Evolutionary conservation across 108 stramenopile species (phyloP).

Genomic region (Chaetoceros tenuissimus): DNA sequence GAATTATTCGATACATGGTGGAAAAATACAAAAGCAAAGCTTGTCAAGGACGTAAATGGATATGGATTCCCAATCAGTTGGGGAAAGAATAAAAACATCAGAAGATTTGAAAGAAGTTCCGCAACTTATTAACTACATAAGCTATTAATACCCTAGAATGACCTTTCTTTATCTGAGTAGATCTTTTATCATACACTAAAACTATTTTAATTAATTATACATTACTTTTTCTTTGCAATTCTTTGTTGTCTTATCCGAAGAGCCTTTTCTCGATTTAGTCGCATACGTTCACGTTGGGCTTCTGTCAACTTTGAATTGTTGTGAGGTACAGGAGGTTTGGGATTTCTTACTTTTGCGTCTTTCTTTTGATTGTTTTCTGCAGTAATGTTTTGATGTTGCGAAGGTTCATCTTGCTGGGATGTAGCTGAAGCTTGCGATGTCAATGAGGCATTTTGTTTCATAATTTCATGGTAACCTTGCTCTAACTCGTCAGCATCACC

Average conservation of each 20-base stretch:
- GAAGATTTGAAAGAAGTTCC: neutral
- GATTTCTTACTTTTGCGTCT: no score
- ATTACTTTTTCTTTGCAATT: no score
- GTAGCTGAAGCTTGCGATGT: conserved; percentile 1
- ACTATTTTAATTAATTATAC: no score
- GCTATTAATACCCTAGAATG: no score
- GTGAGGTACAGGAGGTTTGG: neutral
- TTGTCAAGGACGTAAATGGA: neutral
- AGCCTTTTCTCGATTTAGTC: neutral
- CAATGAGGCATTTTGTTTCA: conserved; percentile 4
- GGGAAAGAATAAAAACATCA: neutral
- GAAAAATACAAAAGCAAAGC: neutral
- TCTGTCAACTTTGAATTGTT: neutral
- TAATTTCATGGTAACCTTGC: conserved; percentile 37
- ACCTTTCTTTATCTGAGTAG: no score
- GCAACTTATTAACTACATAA: neutral
- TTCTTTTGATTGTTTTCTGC: no score
- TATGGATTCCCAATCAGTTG: neutral
- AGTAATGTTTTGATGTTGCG: neutral
- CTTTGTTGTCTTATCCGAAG: neutral
- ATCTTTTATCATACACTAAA: no score
- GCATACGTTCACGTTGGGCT: neutral
- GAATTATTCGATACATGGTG: neutral
- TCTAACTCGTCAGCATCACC: conserved; percentile 72
- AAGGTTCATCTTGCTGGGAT: neutral